Evolutionary conservation across 163 green algal genomes (phyloP).

Genomic region (Picocystis sp.): DNA sequence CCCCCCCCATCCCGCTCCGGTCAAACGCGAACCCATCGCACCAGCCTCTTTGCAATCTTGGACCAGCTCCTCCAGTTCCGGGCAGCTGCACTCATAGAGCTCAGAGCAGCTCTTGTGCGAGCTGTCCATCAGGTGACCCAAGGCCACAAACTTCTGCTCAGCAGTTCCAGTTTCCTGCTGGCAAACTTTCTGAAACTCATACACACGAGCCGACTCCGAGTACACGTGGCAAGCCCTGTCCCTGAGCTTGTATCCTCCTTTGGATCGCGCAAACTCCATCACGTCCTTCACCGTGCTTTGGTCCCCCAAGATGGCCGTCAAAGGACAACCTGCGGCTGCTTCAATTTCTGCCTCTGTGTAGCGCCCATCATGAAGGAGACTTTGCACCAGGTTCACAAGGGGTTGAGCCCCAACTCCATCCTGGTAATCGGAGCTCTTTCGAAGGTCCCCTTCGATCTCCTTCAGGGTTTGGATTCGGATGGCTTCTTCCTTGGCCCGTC

Average conservation of each 20-base stretch:
- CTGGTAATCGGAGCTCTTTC: not conserved
- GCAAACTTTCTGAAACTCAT: slow-evolving; percentile 54
- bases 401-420: not conserved
- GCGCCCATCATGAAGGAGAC: slow-evolving; percentile 34
- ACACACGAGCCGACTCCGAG: slow-evolving; percentile 62
- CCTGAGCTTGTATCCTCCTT: slow-evolving; percentile 49
- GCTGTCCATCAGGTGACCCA: slow-evolving; percentile 76
- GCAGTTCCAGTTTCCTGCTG: slow-evolving; percentile 6
- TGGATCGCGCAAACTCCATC: slow-evolving; percentile 13
- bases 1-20: slow-evolving; percentile 84
- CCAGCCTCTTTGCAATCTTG: slow-evolving; percentile 32
- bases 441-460: slow-evolving; percentile 40
- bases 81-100: slow-evolving; percentile 78
- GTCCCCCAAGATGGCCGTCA: slow-evolving; percentile 44
- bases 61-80: slow-evolving; percentile 74
- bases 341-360: slow-evolving; percentile 59
- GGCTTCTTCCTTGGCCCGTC: slow-evolving; percentile 23
- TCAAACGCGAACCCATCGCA: slow-evolving; percentile 71
- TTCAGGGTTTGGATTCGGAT: slow-evolving; percentile 38
- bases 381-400: slow-evolving; percentile 11
- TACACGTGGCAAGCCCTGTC: slow-evolving; percentile 40
- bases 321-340: slow-evolving; percentile 30
- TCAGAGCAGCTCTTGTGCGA: slow-evolving; percentile 56
- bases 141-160: slow-evolving; percentile 34
- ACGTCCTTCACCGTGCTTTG: slow-evolving; percentile 25